Evolutionary conservation across 768 basidiomycete genomes (phyloP), one percentile per base, ranked within the genome.

Genomic region (Lenzites betulinus): DNA sequence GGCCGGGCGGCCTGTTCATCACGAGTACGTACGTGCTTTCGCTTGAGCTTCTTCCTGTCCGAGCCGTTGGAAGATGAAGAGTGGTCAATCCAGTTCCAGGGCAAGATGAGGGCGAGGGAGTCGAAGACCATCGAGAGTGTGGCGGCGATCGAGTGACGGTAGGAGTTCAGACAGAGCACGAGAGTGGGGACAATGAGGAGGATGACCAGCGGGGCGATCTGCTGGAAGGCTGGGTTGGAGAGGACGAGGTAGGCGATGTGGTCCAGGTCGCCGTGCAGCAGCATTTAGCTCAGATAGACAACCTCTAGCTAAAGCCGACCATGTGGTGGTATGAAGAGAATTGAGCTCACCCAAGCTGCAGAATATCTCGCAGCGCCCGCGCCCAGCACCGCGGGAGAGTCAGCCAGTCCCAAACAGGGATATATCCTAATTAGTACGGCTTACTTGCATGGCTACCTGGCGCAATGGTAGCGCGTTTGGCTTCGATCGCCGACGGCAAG

Each of bases 391-490:
- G n/a, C 18, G n/a, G 18, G n/a, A n/a, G 42, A 20, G 12, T 25
- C 7, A 16, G 46, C 18, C 2, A 26, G 38, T 6, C 4, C n/a
- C 33, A 20, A 33, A 16, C 48, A 28, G 39, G 22, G 3, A 22
- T 35, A 7, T 35, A 44, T 56, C 13, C 8, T 5, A 2, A 16
- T 28, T 38, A 6, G 11, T 2, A 0, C 8, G 2, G 15, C 35
- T 25, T n/a, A 8, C 22, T n/a, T 7, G 18, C 54, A 65, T 59
- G 86, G 84, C 83, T 86, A 84, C 87, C 87, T 91, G 78, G 89
- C 89, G 87, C 89, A 90, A 91, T 90, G 89, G 89, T 90, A 91
- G 89, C 89, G 89, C 89, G 88, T 91, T 89, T 90, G 89, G 89
- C 89, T 91, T 91, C 89, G 88, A 89, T 83, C 54, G 67, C 67